Evolutionary conservation across 2,329 filamentous ascomycete genomes (phyloP).

Genomic region (Bipolaris sorokiniana): DNA sequence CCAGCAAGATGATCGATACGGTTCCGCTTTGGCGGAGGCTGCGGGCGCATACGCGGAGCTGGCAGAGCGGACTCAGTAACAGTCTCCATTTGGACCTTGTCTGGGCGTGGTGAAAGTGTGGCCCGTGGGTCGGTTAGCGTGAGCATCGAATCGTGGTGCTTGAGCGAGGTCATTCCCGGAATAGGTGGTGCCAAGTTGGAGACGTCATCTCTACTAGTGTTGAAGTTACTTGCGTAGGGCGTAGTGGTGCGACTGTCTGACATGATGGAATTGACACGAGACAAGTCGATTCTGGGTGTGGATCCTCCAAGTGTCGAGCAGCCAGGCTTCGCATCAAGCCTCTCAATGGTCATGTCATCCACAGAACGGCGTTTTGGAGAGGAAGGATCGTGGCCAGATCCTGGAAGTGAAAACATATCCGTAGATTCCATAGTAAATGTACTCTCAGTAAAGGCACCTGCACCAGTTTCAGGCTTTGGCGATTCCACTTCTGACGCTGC

Average conservation of each 20-base stretch:
- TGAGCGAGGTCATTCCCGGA: not conserved
- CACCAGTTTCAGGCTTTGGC: not conserved
- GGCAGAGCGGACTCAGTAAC: slow-evolving; percentile 40
- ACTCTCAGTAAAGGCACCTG: slow-evolving; percentile 12
- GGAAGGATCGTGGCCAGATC: slow-evolving; percentile 1
- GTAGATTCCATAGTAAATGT: slow-evolving; percentile 5
- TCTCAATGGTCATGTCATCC: slow-evolving; percentile 36
- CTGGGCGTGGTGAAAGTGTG: slow-evolving; percentile 3
- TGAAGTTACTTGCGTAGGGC: slow-evolving; percentile 27
- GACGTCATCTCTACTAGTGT: slow-evolving; percentile 24
- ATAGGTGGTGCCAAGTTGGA: slow-evolving; percentile 3
- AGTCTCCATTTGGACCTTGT: slow-evolving; percentile 40
- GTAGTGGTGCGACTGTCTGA: slow-evolving; percentile 35
- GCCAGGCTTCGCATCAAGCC: slow-evolving; percentile 21
- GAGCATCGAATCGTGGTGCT: slow-evolving; percentile 21
- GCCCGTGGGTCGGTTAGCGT: slow-evolving; percentile 18
- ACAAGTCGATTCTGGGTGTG: slow-evolving; percentile 25
- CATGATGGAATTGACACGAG: slow-evolving; percentile 27
- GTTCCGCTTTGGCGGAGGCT: slow-evolving; percentile 32
- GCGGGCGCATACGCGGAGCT: slow-evolving; percentile 36
- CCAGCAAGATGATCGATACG: slow-evolving; percentile 57
- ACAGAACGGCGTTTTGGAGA: slow-evolving; percentile 21
- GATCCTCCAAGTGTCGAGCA: slow-evolving; percentile 28
- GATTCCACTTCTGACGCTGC: not conserved
- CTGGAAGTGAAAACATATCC: not conserved